These are phyloP conservation scores for Tulasnella calospora DNA, from an alignment of 768 basidiomycete genomes.

Conservation along the genomic window DNA sequence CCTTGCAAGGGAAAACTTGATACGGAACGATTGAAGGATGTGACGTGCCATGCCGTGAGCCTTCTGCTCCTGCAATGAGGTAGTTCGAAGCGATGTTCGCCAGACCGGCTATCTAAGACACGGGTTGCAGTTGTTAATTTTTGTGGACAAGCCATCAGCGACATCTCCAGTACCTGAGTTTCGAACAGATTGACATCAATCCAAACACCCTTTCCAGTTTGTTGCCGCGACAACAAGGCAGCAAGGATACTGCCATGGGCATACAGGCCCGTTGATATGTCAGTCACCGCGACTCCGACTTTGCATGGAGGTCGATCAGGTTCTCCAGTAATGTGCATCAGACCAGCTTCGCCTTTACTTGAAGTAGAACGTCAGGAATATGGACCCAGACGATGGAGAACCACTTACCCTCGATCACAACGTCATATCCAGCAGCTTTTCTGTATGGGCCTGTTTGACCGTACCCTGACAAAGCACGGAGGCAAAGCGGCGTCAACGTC, in stretches of 20 bases:
- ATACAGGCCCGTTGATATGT: slow-evolving; percentile 82
- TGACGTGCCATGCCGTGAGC: slow-evolving; percentile 79
- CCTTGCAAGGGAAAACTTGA: slow-evolving; percentile 46
- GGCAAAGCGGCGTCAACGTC: slow-evolving; percentile 7
- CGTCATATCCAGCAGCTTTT: slow-evolving; percentile 81
- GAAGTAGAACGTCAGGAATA: background rate
- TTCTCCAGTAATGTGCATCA: slow-evolving; percentile 69
- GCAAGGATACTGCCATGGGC: slow-evolving; percentile 92
- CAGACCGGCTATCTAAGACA: slow-evolving; percentile 71
- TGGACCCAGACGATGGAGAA: slow-evolving; percentile 42
- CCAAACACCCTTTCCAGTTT: slow-evolving; percentile 83
- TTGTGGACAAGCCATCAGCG: background rate
- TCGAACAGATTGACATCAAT: slow-evolving; percentile 93
- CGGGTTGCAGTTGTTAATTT: background rate
- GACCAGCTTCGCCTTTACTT: slow-evolving; percentile 23
- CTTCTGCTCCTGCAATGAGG: slow-evolving; percentile 79
- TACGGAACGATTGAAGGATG: slow-evolving; percentile 94
- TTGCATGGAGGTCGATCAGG: slow-evolving; percentile 79
- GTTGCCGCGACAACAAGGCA: slow-evolving; percentile 70
- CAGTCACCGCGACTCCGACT: slow-evolving; percentile 93
- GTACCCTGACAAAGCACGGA: slow-evolving; percentile 47
- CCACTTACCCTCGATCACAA: slow-evolving; percentile 81
- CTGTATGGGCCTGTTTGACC: slow-evolving; percentile 88
- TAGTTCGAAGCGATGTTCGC: slow-evolving; percentile 93
- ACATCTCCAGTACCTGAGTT: slow-evolving; percentile 61